phyloP scores from a whole-genome alignment of 2,329 filamentous ascomycete genomes.

The Coleophoma cylindrospora region DNA sequence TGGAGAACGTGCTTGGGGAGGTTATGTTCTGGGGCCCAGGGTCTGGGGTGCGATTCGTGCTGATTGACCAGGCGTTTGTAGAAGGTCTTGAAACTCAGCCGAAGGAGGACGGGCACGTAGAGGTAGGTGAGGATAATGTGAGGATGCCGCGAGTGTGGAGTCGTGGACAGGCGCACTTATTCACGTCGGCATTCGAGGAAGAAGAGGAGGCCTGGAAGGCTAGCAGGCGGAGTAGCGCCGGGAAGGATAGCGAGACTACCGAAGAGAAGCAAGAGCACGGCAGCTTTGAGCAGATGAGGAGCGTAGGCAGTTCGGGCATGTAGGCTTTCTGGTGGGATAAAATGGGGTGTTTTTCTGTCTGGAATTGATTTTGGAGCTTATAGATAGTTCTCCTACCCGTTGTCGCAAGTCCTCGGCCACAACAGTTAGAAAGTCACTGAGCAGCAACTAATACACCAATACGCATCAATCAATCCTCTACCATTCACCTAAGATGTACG shows the following conservation, averaged over 20 bases:
- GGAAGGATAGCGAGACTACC: slow-evolving; percentile 1
- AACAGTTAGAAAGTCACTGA: too few species aligned
- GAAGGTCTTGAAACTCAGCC: slow-evolving; percentile 1
- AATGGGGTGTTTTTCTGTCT: too few species aligned
- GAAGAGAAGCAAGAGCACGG: slow-evolving; percentile 1
- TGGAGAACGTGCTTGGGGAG: slow-evolving; percentile 73
- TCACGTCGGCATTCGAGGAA: slow-evolving; percentile 62
- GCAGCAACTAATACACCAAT: too few species aligned
- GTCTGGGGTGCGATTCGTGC: slow-evolving; percentile 59
- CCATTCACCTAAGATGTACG: too few species aligned
- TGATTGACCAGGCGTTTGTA: slow-evolving; percentile 57
- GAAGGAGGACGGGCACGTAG: slow-evolving; percentile 46
- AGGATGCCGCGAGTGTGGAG: slow-evolving; percentile 50
- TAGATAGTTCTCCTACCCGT: too few species aligned
- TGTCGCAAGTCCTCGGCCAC: too few species aligned
- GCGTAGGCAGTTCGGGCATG: slow-evolving; percentile 21
- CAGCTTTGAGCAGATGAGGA: slow-evolving; percentile 22
- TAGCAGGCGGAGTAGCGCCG: not conserved
- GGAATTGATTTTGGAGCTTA: too few species aligned
- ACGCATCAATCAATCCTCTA: too few species aligned
- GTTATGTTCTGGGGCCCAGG: slow-evolving; percentile 75
- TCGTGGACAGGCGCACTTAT: slow-evolving; percentile 64
- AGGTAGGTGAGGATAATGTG: slow-evolving; percentile 47
- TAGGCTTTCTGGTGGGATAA: not conserved
- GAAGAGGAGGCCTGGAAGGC: slow-evolving; percentile 41